Evolutionary conservation across 108 stramenopile species (phyloP).

Genomic region (Pseudonitzschia multiseries): DNA sequence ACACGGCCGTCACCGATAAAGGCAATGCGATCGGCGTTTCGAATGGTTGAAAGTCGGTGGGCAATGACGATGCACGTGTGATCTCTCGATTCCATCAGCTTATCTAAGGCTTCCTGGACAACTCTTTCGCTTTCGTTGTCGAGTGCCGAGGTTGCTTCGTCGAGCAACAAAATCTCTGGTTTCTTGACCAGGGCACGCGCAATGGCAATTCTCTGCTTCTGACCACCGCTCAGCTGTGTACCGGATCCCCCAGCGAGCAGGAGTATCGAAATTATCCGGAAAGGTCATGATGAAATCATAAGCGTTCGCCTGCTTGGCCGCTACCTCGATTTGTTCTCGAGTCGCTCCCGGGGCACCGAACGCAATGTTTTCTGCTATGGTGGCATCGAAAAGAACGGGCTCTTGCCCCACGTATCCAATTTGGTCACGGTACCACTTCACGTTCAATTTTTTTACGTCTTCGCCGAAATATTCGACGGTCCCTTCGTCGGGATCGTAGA

Average conservation of each 20-base stretch:
- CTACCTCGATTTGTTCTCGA: constrained; percentile 68
- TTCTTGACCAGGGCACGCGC: constrained; percentile 86
- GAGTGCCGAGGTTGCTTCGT: constrained; percentile 84
- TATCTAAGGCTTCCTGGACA: constrained; percentile 86
- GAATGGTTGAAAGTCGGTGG: constrained; percentile 83
- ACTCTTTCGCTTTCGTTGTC: constrained; percentile 82
- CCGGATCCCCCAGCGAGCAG: constrained; percentile 53
- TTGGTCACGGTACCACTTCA: constrained; percentile 77
- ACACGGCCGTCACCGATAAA: constrained; percentile 65
- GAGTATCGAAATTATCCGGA: constrained; percentile 52
- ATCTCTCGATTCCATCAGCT: constrained; percentile 57
- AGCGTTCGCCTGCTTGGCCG: constrained; percentile 86
- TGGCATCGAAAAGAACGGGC: constrained; percentile 86
- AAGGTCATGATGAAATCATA: constrained; percentile 83
- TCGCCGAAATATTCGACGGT: constrained; percentile 74
- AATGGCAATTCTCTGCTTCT: constrained; percentile 71
- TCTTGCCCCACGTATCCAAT: constrained; percentile 94
- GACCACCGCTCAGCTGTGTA: constrained; percentile 63
- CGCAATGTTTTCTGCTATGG: constrained; percentile 89
- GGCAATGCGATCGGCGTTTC: constrained; percentile 76
- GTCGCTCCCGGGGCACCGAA: constrained; percentile 66
- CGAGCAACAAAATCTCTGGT: constrained; percentile 83
- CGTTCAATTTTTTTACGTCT: constrained; percentile 73
- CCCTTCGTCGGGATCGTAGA: constrained; percentile 91
- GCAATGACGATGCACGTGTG: constrained; percentile 85